Base-by-base conservation (phyloP, 495 filamentous ascomycete species). In the Penicillium pancosmium region DNA sequence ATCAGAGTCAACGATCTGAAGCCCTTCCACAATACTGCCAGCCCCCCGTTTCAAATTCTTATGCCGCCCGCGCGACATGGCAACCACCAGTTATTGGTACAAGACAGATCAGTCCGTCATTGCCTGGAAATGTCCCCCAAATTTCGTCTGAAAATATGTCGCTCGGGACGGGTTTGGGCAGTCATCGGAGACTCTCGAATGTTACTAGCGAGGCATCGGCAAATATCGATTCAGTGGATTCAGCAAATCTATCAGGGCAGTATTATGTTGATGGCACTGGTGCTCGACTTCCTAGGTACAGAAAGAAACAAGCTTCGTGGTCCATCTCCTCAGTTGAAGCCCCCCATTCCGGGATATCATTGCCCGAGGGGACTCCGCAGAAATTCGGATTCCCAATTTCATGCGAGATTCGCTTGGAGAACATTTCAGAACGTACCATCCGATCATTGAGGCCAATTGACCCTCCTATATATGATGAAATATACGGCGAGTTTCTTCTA, bases 181-280 rank as follows among this genome's bases (percentile, higher is more conserved):
- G 58, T 33, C 65, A 66, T 5, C 36, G 55, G 34, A 60, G 55
- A 25, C 60, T 60, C 48, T 56, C 65, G 13, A 62, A 63, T 48
- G 57, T 62, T 13, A 51, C 50, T 13, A 62, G 54, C 21, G 68
- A 68, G 36, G 25, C 56, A 33, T 73, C 72, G 5, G 55, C 65
- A 1, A 59, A 60, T 47, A 44, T 57, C 8, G 63, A 62, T 21
- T 62, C 65, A 1, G 61, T 61, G 10, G 68, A 58, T 49, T 61
- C 60, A 10, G 38, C 64, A 11, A 70, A 69, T 31, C 64, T 63
- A 25, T 64, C 69, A 33, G 71, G 69, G 9, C 66, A 80, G 16
- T 73, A 73, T 47, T 74, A 72, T 56, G 72, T 76, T 5, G 73
- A 80, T 62, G 70, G 72, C 15, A 65, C 68, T 25, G 63, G 66